Evolutionary conservation across 1,139 yeast genomes (phyloP).

Genomic region (Zygoascus meyerae): DNA sequence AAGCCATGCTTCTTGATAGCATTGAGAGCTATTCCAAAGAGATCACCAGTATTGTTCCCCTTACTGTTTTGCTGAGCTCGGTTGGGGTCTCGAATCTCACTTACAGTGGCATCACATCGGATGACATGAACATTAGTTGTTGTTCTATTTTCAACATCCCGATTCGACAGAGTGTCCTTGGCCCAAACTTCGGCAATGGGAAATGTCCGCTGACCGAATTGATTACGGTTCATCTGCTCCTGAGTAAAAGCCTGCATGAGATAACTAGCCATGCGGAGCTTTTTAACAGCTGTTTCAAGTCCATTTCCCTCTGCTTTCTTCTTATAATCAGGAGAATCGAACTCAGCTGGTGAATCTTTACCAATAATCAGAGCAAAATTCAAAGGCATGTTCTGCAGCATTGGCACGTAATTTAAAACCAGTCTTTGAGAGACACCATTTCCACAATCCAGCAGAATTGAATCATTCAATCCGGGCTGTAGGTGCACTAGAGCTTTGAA

Average conservation of each 20-base stretch:
- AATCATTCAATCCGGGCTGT: constrained; percentile 48
- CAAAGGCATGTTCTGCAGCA: constrained; percentile 66
- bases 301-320: constrained; percentile 55
- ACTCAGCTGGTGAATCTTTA: constrained; percentile 63
- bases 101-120: constrained; percentile 57
- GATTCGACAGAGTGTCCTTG: constrained; percentile 45
- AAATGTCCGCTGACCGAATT: constrained; percentile 76
- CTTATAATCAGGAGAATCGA: constrained; percentile 66
- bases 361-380: constrained; percentile 77
- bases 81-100: constrained; percentile 70
- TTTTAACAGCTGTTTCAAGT: constrained; percentile 68
- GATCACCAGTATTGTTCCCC: constrained; percentile 67
- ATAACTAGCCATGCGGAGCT: constrained; percentile 78
- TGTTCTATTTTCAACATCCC: constrained; percentile 43
- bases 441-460: constrained; percentile 26
- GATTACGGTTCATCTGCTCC: constrained; percentile 79
- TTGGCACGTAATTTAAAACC: constrained; percentile 50
- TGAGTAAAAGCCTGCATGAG: constrained; percentile 90
- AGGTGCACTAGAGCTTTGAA: constrained; percentile 75
- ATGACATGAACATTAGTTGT: constrained; percentile 76
- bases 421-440: constrained; percentile 21
- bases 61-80: constrained; percentile 79
- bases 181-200: constrained; percentile 66
- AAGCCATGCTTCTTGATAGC: constrained; percentile 51
- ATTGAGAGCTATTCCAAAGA: constrained; percentile 74